A percentile compares a stretch with the other conserved stretches of the same genome.
Evolutionary conservation across 306 rosid genomes (phyloP).

Genomic region (Quillaja saponaria): DNA sequence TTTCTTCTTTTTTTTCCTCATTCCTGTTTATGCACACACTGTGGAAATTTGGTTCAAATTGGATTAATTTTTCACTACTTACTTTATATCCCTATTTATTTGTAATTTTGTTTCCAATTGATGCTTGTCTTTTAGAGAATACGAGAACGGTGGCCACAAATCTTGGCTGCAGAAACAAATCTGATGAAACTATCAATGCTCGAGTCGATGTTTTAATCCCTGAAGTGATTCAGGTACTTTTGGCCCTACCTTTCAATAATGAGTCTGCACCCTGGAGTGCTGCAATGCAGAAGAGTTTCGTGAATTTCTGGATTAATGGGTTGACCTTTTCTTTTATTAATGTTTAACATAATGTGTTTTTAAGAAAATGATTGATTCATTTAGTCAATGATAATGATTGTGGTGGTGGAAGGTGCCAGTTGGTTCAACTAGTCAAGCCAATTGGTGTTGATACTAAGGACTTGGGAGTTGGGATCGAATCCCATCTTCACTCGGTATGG

Average conservation of each 20-base stretch:
- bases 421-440: no score
- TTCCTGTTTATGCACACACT: neutral
- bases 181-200: slow-evolving; percentile 40
- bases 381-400: no score
- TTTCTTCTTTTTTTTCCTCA: slow-evolving; percentile 6
- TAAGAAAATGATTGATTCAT: no score
- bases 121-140: slow-evolving; percentile 57
- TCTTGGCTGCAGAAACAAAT: slow-evolving; percentile 71
- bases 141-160: slow-evolving; percentile 85
- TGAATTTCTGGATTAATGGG: slow-evolving; percentile 2
- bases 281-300: neutral
- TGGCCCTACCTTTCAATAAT: slow-evolving; percentile 8
- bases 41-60: neutral
- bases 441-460: no score
- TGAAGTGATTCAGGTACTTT: slow-evolving; percentile 81
- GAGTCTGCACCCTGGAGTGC: neutral
- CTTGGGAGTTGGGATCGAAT: no score
- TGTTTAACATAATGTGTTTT: no score
- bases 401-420: no score
- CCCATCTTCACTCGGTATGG: no score
- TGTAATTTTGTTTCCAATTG: slow-evolving; percentile 18
- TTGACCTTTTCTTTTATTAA: neutral
- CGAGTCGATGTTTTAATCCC: slow-evolving; percentile 89
- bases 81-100: slow-evolving; percentile 1
- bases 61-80: neutral